Percentiles rank a stretch among this genome's conserved stretches.
These are phyloP conservation scores for Arxiozyma heterogenica DNA, from an alignment of 1,139 yeast genomes.

Conservation along the genomic window DNA sequence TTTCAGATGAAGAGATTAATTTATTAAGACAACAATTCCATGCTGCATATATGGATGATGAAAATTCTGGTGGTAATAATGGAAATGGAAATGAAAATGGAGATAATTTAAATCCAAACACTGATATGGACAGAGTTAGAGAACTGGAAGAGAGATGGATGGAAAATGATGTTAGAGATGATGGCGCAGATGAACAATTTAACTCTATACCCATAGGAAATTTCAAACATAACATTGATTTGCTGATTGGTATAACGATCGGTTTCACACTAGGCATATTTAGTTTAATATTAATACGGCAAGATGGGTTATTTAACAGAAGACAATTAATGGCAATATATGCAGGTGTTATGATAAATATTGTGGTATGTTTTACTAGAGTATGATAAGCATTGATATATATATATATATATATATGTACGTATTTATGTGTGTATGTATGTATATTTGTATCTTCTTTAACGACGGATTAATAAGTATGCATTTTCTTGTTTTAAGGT, in stretches of 20 bases:
- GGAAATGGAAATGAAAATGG: slow-evolving; percentile 16
- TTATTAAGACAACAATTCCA: slow-evolving; percentile 69
- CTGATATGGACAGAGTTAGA: slow-evolving; percentile 24
- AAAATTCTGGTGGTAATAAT: too few relatives aligned
- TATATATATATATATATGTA: background rate
- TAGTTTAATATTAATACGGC: slow-evolving; percentile 46
- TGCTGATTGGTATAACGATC: slow-evolving; percentile 51
- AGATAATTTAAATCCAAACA: slow-evolving; percentile 26
- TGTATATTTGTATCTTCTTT: slow-evolving; percentile 8
- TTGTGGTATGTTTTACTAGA: slow-evolving; percentile 47
- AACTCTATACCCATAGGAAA: slow-evolving; percentile 28
- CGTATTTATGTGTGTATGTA: background rate
- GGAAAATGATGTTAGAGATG: slow-evolving; percentile 58
- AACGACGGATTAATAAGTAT: slow-evolving; percentile 71
- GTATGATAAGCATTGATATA: slow-evolving; percentile 16
- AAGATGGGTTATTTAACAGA: slow-evolving; percentile 50
- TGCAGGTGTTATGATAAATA: slow-evolving; percentile 52
- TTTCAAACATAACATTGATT: slow-evolving; percentile 43
- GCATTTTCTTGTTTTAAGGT: slow-evolving; percentile 90
- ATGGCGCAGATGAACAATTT: slow-evolving; percentile 23
- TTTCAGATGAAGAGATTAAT: slow-evolving; percentile 63
- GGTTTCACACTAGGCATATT: slow-evolving; percentile 60
- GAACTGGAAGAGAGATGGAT: slow-evolving; percentile 87
- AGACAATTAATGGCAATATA: slow-evolving; percentile 54
- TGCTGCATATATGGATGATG: slow-evolving; percentile 47